Evolutionary conservation across 148 eudicot species (phyloP).

Genomic region (Silene uniflora): DNA sequence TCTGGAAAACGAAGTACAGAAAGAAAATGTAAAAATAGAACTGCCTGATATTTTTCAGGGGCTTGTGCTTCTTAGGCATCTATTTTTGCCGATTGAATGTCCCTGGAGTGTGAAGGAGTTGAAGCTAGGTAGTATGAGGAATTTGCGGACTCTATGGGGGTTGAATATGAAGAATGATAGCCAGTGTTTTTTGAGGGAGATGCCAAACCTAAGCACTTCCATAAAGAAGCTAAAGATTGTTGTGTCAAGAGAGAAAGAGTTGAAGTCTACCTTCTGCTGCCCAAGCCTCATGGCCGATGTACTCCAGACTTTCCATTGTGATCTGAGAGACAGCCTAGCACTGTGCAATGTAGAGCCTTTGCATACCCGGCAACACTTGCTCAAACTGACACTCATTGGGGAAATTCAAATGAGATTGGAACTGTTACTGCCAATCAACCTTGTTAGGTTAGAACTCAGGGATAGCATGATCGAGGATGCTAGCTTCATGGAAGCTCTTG

Average conservation of each 20-base stretch:
- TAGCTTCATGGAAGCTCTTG: slow-evolving; percentile 18
- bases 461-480: slow-evolving; percentile 9
- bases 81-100: slow-evolving; percentile 13
- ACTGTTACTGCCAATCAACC: slow-evolving; percentile 19
- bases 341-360: slow-evolving; percentile 13
- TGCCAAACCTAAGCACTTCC: slow-evolving; percentile 8
- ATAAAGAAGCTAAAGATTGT: slow-evolving; percentile 20
- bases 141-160: slow-evolving; percentile 24
- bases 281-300: slow-evolving; percentile 21
- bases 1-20: background rate
- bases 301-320: slow-evolving; percentile 17
- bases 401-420: background rate
- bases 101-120: slow-evolving; percentile 13
- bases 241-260: slow-evolving; percentile 13
- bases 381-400: slow-evolving; percentile 21
- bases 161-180: slow-evolving; percentile 5
- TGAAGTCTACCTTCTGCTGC: slow-evolving; percentile 14
- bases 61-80: slow-evolving; percentile 7
- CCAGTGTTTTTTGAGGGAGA: slow-evolving; percentile 11
- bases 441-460: slow-evolving; percentile 16
- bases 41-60: slow-evolving; percentile 6
- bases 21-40: background rate
- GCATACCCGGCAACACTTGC: slow-evolving; percentile 11
- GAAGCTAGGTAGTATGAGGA: slow-evolving; percentile 6
- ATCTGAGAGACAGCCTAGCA: slow-evolving; percentile 3